phyloP scores from a whole-genome alignment of 306 rosid genomes.

The Dicorynia guianensis region DNA sequence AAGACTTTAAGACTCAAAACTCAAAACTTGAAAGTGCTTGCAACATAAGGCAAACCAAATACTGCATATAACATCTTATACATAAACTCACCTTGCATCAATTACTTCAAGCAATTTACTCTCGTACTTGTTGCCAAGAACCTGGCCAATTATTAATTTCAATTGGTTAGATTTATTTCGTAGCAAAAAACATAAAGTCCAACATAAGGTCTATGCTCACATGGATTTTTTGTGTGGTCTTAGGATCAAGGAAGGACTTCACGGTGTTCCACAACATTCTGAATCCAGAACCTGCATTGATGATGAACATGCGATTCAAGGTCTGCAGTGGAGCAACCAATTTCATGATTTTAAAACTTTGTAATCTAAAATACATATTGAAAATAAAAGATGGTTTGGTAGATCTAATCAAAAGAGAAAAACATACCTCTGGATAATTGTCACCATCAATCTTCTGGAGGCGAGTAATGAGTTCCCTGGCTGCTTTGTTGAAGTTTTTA shows the following conservation, averaged over 20 bases:
- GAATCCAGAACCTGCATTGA: conserved; percentile 97
- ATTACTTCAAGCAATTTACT: conserved; percentile 93
- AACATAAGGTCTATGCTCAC: conserved; percentile 49
- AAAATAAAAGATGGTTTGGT: not conserved
- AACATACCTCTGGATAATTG: conserved; percentile 85
- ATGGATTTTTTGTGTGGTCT: conserved; percentile 85
- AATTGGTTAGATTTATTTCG: conserved; percentile 25
- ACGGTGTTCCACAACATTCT: conserved; percentile 94
- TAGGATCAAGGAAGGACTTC: conserved; percentile 93
- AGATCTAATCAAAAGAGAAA: conserved; percentile 29
- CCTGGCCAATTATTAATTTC: conserved; percentile 59
- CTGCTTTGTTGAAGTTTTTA: conserved; percentile 81
- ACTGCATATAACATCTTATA: not conserved
- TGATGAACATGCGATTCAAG: conserved; percentile 94
- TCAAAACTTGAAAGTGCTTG: not conserved
- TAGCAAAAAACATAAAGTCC: conserved; percentile 26
- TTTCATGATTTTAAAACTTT: conserved; percentile 39
- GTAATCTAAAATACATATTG: conserved; percentile 16
- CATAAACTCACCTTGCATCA: conserved; percentile 73
- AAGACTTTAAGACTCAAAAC: not conserved
- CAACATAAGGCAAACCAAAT: not conserved
- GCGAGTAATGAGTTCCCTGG: conserved; percentile 71
- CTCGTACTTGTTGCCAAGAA: conserved; percentile 89
- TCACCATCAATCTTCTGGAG: conserved; percentile 88
- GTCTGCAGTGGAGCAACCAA: conserved; percentile 64